Evolutionary conservation across 164 flowering plant genomes (phyloP).

Genomic region (Echeveria elegans): DNA sequence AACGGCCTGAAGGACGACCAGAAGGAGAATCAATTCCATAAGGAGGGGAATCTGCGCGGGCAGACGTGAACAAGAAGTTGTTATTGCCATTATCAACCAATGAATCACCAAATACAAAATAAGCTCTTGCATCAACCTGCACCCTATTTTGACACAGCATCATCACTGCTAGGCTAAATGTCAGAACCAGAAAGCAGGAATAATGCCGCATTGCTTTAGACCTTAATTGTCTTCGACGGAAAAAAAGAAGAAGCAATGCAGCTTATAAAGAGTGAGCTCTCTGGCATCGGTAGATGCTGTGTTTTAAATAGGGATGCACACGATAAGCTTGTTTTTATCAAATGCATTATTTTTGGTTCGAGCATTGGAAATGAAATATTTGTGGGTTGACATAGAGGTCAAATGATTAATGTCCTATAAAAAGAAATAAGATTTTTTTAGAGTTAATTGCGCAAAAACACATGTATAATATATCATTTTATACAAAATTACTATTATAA

Average conservation of each 20-base stretch:
- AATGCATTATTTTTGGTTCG: not conserved
- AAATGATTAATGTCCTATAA: not conserved
- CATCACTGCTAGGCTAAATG: constrained; percentile 4
- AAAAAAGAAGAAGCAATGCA: not conserved
- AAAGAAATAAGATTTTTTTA: too few species aligned
- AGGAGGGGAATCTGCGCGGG: constrained; percentile 71
- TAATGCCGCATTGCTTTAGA: not conserved
- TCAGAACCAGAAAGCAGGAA: not conserved
- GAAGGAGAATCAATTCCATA: constrained; percentile 76
- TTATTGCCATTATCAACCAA: constrained; percentile 80
- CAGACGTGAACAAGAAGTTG: constrained; percentile 55
- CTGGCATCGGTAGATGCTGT: not conserved
- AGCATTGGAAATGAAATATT: not conserved
- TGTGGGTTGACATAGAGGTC: not conserved
- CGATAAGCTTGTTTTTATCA: not conserved
- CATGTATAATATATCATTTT: too few species aligned
- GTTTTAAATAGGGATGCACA: constrained; percentile 3
- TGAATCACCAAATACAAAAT: constrained; percentile 86
- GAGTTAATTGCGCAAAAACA: too few species aligned
- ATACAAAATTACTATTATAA: too few species aligned
- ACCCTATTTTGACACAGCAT: not conserved
- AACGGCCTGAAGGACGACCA: constrained; percentile 65
- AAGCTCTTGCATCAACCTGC: constrained; percentile 30
- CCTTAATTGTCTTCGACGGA: constrained; percentile 1
- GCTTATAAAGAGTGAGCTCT: constrained; percentile 1